Percentiles rank a stretch among this genome's conserved stretches.
phyloP scores from a whole-genome alignment of 805 yeast genomes.

The Saccharomycopsis vini region DNA sequence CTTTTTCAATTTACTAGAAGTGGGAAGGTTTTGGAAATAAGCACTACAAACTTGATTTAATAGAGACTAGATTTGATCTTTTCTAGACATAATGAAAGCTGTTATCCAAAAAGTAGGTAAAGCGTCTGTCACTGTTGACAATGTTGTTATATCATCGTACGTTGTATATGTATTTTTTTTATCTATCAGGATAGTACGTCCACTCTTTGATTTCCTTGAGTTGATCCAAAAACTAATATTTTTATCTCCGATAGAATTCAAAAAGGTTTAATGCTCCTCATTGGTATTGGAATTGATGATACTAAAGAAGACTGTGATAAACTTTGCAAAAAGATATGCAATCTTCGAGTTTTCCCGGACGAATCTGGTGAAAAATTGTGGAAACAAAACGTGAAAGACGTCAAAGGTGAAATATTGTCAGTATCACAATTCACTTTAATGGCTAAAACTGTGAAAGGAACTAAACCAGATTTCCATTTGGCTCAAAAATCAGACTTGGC shows the following conservation, averaged over 20 bases:
- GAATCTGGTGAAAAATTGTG: constrained; percentile 62
- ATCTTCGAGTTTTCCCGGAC: constrained; percentile 66
- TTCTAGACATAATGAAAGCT: constrained; percentile 81
- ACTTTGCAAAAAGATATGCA: constrained; percentile 56
- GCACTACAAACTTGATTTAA: too few species aligned
- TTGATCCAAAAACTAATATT: neutral
- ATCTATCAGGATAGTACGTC: too few species aligned
- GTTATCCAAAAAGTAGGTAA: constrained; percentile 83
- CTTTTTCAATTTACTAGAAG: too few species aligned
- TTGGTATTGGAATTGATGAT: constrained; percentile 78
- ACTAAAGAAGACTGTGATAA: constrained; percentile 63
- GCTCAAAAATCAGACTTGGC: constrained; percentile 77
- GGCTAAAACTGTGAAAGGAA: constrained; percentile 80
- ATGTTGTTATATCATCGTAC: constrained; percentile 55
- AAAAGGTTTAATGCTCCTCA: constrained; percentile 69
- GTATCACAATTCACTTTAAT: constrained; percentile 90
- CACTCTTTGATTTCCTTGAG: too few species aligned
- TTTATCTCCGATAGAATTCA: constrained; percentile 46
- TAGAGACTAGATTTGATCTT: too few species aligned
- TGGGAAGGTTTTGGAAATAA: too few species aligned
- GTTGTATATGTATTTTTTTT: constrained; percentile 10
- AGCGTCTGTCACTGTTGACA: constrained; percentile 84
- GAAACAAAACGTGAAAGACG: constrained; percentile 61
- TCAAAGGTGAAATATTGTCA: constrained; percentile 65
- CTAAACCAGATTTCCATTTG: constrained; percentile 89